Base-by-base conservation (phyloP, 192 early-diverging fungal genomes). In the Podila verticillata region DNA sequence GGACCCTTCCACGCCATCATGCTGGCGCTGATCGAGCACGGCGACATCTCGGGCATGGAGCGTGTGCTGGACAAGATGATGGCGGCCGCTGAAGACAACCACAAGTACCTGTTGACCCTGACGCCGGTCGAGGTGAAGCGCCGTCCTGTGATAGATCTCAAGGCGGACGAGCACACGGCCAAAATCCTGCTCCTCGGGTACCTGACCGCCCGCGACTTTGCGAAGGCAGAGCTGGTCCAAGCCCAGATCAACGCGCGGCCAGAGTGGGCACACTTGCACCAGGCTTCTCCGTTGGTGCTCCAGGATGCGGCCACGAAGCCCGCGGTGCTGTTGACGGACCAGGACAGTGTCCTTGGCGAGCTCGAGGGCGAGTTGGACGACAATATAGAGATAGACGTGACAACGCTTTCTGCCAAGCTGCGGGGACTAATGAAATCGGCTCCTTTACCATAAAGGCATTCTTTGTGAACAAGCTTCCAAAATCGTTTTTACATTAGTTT, bases 121-220 rank as follows among this genome's bases (percentile, higher is more conserved):
- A 57, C 58, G 1, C 32, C 31, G 24, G 24, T 2, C 7, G 10
- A 54, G 12, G 29, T 19, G 34, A 32, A 60, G 22, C 7, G 35
- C 20, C 15, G 15, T 6, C 59, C 59, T 19, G 19, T 49, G 34
- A 3, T 71, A 1, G 12, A 72, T 63, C 48, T 80, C 51, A 61
- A 72, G 0, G 70, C 77, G 19, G 77, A 80, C 48, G 77, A 80
- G 30, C 72, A 72, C 56, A 80, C 77, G 7, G 77, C 77, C 39
- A 80, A 68, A 5, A 80, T 80, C 44, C 63, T 80, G 77, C 62
- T 80, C 7, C 68, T 80, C 47, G 77, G 77, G 9, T 80, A 80
- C 47, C 35, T 72, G 8, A 30, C 35, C 15, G 22, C 32, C 6
- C 58, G 66, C 15, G 70, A 80, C 28, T 59, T 63, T 5, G 61